phyloP scores from a whole-genome alignment of 441 rosid species.

The Euphorbia celastroides region DNA sequence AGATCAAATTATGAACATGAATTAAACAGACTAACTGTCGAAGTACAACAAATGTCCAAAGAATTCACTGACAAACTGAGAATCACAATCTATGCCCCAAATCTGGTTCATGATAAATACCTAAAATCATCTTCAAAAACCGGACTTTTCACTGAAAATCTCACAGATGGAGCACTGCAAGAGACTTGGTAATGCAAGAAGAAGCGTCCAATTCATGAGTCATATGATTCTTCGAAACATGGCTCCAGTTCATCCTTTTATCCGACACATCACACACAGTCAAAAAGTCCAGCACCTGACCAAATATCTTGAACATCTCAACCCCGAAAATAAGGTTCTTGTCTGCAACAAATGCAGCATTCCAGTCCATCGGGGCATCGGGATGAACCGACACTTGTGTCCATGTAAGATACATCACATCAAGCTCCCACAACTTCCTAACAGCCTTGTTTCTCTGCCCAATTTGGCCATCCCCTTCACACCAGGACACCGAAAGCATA shows the following conservation, averaged over 20 bases:
- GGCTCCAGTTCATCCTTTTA: slow-evolving; percentile 56
- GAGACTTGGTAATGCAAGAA: slow-evolving; percentile 70
- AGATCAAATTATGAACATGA: slow-evolving; percentile 28
- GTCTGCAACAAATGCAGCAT: slow-evolving; percentile 73
- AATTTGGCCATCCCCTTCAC: slow-evolving; percentile 93
- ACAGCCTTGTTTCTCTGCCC: slow-evolving; percentile 97
- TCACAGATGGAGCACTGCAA: slow-evolving; percentile 71
- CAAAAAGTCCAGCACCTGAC: slow-evolving; percentile 75
- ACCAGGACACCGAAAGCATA: slow-evolving; percentile 96
- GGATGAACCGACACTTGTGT: slow-evolving; percentile 79
- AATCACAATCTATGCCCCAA: slow-evolving; percentile 18
- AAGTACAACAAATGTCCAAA: slow-evolving; percentile 27
- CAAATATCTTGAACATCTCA: slow-evolving; percentile 97
- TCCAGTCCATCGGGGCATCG: slow-evolving; percentile 99
- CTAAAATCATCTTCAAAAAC: slow-evolving; percentile 19
- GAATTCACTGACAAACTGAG: slow-evolving; percentile 25
- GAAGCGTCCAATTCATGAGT: slow-evolving; percentile 72
- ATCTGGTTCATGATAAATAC: slow-evolving; percentile 22
- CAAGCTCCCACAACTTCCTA: slow-evolving; percentile 93
- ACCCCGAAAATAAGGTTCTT: slow-evolving; percentile 67
- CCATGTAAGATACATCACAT: slow-evolving; percentile 81
- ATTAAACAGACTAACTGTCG: slow-evolving; percentile 20
- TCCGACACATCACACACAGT: slow-evolving; percentile 56
- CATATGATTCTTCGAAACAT: slow-evolving; percentile 68
- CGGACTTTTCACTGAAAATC: slow-evolving; percentile 9